Evolutionary conservation across 768 basidiomycete genomes (phyloP), one percentile per base, ranked within the genome.

Genomic region (Russula abietina): DNA sequence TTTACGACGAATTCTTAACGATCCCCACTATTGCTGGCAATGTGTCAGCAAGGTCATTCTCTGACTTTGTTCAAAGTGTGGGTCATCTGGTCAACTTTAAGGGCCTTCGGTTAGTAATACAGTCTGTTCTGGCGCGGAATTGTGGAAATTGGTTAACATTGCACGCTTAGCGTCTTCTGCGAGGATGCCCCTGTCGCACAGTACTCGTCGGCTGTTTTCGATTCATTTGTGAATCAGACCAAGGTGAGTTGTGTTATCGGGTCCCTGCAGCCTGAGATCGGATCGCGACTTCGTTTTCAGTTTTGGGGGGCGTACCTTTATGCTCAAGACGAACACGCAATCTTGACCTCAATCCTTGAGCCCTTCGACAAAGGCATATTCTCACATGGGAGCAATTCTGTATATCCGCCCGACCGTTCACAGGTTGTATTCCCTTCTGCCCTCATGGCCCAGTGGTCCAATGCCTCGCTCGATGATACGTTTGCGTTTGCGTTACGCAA

Each of bases 401-500:
- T 60, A 19, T 65, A 58, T 26, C 64, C 60, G 2, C 60, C 60
- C 0, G 53, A 61, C 32, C 64, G 64, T 26, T 55, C 56, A 10
- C 60, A 57, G 1, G 55, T 52, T 7, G 3, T 65, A 32, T 57
- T 65, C 28, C 64, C 60, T 14, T 39, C 56, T n/a, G 36, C 16
- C 22, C 3, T 57, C 14, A 5, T 8, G 7, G 7, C 33, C 30
- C 6, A 36, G 2, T 65, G 49, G 22, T 33, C 43, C 2, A 60
- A 60, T 5, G 52, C 76, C 17, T 45, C 70, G 5, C 69, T 70
- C 2, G 84, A 85, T 65, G 70, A 69, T 8, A 62, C 68, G 33
- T 75, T 84, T 51, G 70, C 78, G 22, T 49, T 73, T 26, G 78
- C 81, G 10, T 70, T 77, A n/a, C 70, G 70, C n/a, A 61, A 46